These are phyloP conservation scores for Rhizophora apiculata DNA, from an alignment of 345 rosid genomes.

Conservation along the genomic window DNA sequence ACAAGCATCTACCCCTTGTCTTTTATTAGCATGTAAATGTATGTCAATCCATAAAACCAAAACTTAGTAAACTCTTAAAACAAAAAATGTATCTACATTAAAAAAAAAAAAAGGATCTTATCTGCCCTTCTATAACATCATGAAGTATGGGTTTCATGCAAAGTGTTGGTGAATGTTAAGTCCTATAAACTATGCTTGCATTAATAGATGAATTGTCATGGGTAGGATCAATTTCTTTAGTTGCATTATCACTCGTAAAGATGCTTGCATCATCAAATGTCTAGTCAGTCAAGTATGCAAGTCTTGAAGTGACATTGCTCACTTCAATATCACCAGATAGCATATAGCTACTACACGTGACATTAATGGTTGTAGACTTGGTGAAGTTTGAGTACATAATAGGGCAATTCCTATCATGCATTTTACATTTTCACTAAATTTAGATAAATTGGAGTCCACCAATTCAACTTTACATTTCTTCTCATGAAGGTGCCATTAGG, in stretches of 20 bases:
- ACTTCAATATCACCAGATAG: slow-evolving; percentile 67
- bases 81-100: too few relatives aligned
- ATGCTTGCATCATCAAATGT: slow-evolving; percentile 39
- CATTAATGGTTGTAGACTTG: slow-evolving; percentile 54
- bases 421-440: slow-evolving; percentile 41
- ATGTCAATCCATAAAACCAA: too few relatives aligned
- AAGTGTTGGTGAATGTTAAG: background rate
- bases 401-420: slow-evolving; percentile 55
- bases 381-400: slow-evolving; percentile 60
- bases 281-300: slow-evolving; percentile 59
- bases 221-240: background rate
- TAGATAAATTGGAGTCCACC: slow-evolving; percentile 34
- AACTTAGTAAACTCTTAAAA: too few relatives aligned
- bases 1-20: too few relatives aligned
- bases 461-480: slow-evolving; percentile 38
- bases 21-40: too few relatives aligned
- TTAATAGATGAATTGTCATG: slow-evolving; percentile 17
- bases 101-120: too few relatives aligned
- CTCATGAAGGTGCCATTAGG: slow-evolving; percentile 53
- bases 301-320: slow-evolving; percentile 32
- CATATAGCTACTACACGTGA: slow-evolving; percentile 62
- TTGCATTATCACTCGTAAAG: slow-evolving; percentile 21
- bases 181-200: slow-evolving; percentile 5
- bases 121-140: slow-evolving; percentile 16
- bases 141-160: slow-evolving; percentile 13